Conservation (phyloP, 257 asterid genomes). For the Dorcoceras hygrometricum region DNA sequence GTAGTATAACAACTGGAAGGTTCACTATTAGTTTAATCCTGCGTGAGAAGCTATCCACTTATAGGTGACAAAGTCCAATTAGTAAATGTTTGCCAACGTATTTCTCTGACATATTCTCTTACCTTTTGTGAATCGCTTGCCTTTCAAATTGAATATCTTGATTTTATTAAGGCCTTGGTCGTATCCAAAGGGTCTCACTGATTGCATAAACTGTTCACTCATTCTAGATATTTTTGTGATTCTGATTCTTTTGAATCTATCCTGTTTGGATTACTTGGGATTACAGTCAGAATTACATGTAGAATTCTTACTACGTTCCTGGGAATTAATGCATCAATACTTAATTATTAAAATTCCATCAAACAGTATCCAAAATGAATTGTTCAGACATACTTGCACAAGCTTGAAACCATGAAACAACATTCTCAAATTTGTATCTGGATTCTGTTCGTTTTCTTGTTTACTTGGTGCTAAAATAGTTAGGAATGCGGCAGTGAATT, state of each 20-base stretch:
- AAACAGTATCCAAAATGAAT: too few species aligned
- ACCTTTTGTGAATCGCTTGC: background rate
- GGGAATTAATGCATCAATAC: too few species aligned
- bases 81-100: constrained; percentile 1
- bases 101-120: background rate
- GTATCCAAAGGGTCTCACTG: constrained; percentile 9
- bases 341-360: too few species aligned
- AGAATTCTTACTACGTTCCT: background rate
- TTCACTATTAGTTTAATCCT: background rate
- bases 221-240: background rate
- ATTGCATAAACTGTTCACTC: background rate
- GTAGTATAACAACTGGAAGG: background rate
- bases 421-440: constrained; percentile 14
- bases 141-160: background rate
- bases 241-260: background rate
- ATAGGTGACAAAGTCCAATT: constrained; percentile 1
- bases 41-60: background rate
- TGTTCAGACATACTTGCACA: background rate
- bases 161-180: background rate
- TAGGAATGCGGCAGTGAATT: constrained; percentile 4
- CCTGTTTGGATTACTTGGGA: background rate
- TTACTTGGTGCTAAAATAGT: constrained; percentile 10
- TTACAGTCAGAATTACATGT: background rate
- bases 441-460: background rate
- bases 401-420: constrained; percentile 10